Evolutionary conservation across 768 basidiomycete species (phyloP), one percentile per base, ranked within the genome.

Genomic region (Macrolepiota fuliginosa): DNA sequence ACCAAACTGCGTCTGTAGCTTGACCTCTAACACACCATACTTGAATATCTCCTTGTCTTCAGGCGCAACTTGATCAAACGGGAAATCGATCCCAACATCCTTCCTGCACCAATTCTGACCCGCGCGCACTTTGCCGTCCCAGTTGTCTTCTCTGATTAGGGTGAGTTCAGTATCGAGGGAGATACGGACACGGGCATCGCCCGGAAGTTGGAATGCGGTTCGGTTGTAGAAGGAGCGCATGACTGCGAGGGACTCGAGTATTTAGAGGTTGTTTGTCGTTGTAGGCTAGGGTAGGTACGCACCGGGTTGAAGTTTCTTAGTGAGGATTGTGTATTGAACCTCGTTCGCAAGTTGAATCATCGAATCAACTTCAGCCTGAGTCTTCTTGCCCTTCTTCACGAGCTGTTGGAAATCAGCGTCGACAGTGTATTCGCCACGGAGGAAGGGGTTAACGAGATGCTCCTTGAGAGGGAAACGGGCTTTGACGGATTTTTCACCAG

Each of bases 291-390:
- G n/a, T 45, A 45, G 24, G 24, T 45, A 60, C 85, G 67, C 49
- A 94, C 95, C 94, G 37, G 96, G 97, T 56, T 79, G 73, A 35
- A 99, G 79, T 59, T 88, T 85, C 72, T 92, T 86, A 12, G 90
- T 91, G 62, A 94, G 73, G 45, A 98, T 78, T 3, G 91, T 85
- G 70, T 98, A 97, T 70, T 99, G 97, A 7, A 98, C 91, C 74
- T 98, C 96, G 65, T 87, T 92, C n/a, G 97, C 96, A 37, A 99
- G 83, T 75, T 96, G 94, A 64, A 94, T 94, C 93, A 98, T 96
- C 12, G 79, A 75, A 67, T 98, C 96, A 17, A 95, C 92, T 66
- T 98, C 96, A 65, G 85, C 85, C 72, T 91, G 91, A 9, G 83
- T 86, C 81, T 99, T 98, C 82, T 94, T 98, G 3, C 96, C 95